These are phyloP conservation scores for Geosmithia putterillii DNA, from an alignment of 2,329 filamentous ascomycete genomes.

Conservation along the genomic window DNA sequence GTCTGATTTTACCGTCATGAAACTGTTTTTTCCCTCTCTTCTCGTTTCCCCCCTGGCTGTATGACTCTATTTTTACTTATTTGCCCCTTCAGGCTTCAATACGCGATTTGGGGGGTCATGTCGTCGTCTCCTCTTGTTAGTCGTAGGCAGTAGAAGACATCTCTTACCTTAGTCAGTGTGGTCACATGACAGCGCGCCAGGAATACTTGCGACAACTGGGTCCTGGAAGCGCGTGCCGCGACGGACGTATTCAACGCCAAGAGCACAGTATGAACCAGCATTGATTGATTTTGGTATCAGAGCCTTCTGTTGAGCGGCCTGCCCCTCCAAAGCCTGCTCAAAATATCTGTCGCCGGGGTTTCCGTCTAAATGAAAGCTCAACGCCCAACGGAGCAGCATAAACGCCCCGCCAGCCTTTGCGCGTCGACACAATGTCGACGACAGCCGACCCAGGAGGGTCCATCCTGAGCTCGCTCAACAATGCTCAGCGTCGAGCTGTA, in stretches of 20 bases:
- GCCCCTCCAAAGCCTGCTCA: neutral
- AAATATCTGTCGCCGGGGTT: neutral
- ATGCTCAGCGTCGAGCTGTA: slow-evolving; percentile 43
- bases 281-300: neutral
- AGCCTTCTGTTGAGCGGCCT: no score
- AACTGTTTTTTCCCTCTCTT: neutral
- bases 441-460: slow-evolving; percentile 10
- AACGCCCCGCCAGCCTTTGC: neutral
- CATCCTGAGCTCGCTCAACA: slow-evolving; percentile 38
- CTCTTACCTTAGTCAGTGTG: neutral
- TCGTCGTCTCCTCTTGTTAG: no score
- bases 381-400: neutral
- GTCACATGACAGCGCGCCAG: neutral
- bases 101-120: no score
- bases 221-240: neutral
- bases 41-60: no score
- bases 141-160: no score
- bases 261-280: neutral
- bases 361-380: neutral
- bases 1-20: neutral
- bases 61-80: no score
- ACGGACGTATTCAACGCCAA: neutral
- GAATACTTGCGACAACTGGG: neutral
- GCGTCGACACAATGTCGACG: slow-evolving; percentile 13
- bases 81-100: no score